These are phyloP conservation scores for Buxus sempervirens DNA, from an alignment of 164 flowering plant genomes.

Conservation along the genomic window DNA sequence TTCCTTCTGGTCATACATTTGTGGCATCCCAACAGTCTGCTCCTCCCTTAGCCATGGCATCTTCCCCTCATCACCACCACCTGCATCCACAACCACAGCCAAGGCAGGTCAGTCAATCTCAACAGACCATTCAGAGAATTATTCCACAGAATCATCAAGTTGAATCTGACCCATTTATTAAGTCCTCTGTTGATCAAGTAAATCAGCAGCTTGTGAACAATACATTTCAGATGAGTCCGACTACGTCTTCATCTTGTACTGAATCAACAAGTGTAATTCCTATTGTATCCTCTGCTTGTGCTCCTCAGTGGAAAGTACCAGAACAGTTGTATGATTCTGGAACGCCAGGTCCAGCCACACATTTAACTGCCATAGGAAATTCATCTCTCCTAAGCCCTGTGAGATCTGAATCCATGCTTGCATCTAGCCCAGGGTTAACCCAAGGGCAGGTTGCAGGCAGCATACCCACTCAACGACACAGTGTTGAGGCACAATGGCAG, in stretches of 20 bases:
- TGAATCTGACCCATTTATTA: slow-evolving; percentile 33
- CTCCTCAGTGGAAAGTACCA: slow-evolving; percentile 42
- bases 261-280: slow-evolving; percentile 36
- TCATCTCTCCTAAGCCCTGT: slow-evolving; percentile 20
- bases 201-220: slow-evolving; percentile 32
- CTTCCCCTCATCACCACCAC: slow-evolving; percentile 42
- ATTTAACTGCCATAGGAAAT: slow-evolving; percentile 35
- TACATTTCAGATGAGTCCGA: slow-evolving; percentile 26
- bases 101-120: slow-evolving; percentile 43
- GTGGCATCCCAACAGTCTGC: slow-evolving; percentile 28
- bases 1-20: slow-evolving; percentile 22
- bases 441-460: slow-evolving; percentile 55
- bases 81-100: slow-evolving; percentile 39
- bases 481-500: slow-evolving; percentile 40
- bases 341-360: slow-evolving; percentile 26
- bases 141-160: slow-evolving; percentile 41
- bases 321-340: slow-evolving; percentile 43
- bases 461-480: slow-evolving; percentile 33
- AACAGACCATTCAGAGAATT: slow-evolving; percentile 39
- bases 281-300: slow-evolving; percentile 29
- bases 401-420: slow-evolving; percentile 31
- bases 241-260: slow-evolving; percentile 25
- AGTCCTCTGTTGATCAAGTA: slow-evolving; percentile 35
- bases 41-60: slow-evolving; percentile 20
- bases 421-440: slow-evolving; percentile 31